phyloP scores from a whole-genome alignment of 2,329 filamentous ascomycete species.

The Monilinia polystroma region DNA sequence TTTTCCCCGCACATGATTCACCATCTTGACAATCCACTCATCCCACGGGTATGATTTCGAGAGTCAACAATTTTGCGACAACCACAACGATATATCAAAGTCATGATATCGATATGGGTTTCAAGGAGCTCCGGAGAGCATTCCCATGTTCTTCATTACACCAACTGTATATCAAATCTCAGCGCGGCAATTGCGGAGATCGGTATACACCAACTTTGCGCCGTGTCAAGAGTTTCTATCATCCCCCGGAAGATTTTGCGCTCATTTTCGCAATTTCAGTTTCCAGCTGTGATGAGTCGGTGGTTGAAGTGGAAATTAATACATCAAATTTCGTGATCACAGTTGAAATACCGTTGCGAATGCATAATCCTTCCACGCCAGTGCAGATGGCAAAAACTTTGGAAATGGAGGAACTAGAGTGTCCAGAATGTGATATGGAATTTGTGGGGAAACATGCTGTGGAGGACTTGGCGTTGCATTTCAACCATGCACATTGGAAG shows the following conservation, averaged over 20 bases:
- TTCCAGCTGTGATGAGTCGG: not conserved
- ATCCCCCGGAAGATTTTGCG: not conserved
- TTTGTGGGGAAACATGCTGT: constrained; percentile 8
- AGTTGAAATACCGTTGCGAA: constrained; percentile 15
- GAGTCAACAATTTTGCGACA: constrained; percentile 1
- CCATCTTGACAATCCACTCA: constrained; percentile 6
- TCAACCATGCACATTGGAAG: constrained; percentile 21
- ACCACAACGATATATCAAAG: not conserved
- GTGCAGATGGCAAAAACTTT: not conserved
- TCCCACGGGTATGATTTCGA: constrained; percentile 15
- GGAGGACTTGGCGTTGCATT: constrained; percentile 16
- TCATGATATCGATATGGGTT: constrained; percentile 12
- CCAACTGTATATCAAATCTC: constrained; percentile 15
- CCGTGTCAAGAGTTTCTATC: constrained; percentile 21
- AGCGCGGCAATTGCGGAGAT: constrained; percentile 10
- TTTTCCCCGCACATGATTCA: constrained; percentile 24
- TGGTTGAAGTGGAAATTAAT: constrained; percentile 15
- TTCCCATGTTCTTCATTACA: constrained; percentile 22
- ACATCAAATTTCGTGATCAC: constrained; percentile 14
- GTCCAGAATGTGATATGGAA: constrained; percentile 19
- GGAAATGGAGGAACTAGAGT: constrained; percentile 18
- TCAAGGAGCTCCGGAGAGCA: constrained; percentile 8
- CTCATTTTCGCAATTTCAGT: constrained; percentile 5
- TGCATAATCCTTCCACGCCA: not conserved
- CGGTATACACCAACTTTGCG: constrained; percentile 13